Evolutionary conservation across 164 flowering plant genomes (phyloP).

Genomic region (Chimonanthus praecox): DNA sequence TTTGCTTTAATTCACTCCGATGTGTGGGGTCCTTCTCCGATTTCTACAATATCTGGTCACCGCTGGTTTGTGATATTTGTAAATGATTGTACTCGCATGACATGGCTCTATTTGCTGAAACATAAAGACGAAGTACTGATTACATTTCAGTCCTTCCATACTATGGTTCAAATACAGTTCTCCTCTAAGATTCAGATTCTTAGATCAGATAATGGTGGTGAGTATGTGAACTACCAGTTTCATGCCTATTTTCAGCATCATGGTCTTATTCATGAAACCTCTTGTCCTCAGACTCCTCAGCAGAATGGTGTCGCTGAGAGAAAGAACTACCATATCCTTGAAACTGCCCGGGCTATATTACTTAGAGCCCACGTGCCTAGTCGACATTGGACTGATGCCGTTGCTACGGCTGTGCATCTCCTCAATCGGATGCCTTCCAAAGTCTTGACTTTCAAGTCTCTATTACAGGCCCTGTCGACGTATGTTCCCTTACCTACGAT

Average conservation of each 20-base stretch:
- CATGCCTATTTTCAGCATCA: not conserved
- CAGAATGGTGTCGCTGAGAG: slow-evolving; percentile 1
- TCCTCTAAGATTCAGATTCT: not conserved
- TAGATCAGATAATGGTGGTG: slow-evolving; percentile 3
- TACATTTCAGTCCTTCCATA: not conserved
- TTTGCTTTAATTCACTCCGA: not conserved
- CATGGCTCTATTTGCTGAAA: not conserved
- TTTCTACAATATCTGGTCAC: not conserved
- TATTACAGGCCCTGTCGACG: no score
- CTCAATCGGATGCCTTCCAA: no score
- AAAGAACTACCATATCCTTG: not conserved
- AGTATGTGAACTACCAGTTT: not conserved
- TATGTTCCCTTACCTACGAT: no score
- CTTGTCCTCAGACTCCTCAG: not conserved
- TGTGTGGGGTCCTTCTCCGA: not conserved
- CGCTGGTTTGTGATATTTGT: slow-evolving; percentile 9
- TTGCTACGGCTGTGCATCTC: not conserved
- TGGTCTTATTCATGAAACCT: not conserved
- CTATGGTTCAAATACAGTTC: not conserved
- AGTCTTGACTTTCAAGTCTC: no score
- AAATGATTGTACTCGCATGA: slow-evolving; percentile 8
- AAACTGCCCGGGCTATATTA: not conserved
- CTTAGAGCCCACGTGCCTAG: not conserved
- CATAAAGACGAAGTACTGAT: not conserved
- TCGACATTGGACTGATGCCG: not conserved